phyloP scores from a whole-genome alignment of 257 asterid species.

The Gynochthodes officinalis region DNA sequence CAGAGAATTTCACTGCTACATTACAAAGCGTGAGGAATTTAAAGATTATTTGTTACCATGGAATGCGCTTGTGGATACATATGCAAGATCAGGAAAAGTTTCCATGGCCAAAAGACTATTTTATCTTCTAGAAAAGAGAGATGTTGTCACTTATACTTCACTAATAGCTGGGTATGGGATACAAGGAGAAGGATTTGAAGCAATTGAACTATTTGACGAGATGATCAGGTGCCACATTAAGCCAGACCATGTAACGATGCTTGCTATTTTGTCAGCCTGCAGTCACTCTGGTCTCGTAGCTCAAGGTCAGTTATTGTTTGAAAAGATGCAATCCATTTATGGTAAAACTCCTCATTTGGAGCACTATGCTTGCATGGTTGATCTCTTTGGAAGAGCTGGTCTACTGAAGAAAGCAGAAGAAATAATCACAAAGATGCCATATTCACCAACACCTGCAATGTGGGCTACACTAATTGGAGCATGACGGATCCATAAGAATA shows the following conservation, averaged over 20 bases:
- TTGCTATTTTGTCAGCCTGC: conserved; percentile 75
- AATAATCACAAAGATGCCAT: conserved; percentile 59
- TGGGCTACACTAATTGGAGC: conserved; percentile 94
- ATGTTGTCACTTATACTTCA: conserved; percentile 76
- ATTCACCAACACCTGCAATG: conserved; percentile 57
- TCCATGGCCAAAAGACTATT: conserved; percentile 59
- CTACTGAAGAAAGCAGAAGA: conserved; percentile 56
- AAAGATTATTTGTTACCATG: conserved; percentile 47
- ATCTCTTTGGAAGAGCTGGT: conserved; percentile 88
- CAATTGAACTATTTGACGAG: conserved; percentile 60
- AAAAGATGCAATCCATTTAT: conserved; percentile 55
- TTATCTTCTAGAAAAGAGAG: conserved; percentile 55
- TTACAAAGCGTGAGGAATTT: conserved; percentile 48
- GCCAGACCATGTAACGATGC: conserved; percentile 78
- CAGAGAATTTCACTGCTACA: conserved; percentile 76
- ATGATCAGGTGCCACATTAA: conserved; percentile 53
- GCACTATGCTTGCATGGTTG: conserved; percentile 83
- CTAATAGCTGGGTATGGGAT: conserved; percentile 72
- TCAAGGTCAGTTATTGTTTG: conserved; percentile 56
- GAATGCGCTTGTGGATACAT: conserved; percentile 81
- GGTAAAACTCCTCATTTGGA: conserved; percentile 55
- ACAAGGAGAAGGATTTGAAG: conserved; percentile 68
- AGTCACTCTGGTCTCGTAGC: conserved; percentile 84
- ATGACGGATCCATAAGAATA: conserved; percentile 66
- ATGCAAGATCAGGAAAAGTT: conserved; percentile 80